A percentile compares a stretch with the other conserved stretches of the same genome.
Conservation (phyloP, 148 eudicot species). For the Selenicereus undatus region DNA sequence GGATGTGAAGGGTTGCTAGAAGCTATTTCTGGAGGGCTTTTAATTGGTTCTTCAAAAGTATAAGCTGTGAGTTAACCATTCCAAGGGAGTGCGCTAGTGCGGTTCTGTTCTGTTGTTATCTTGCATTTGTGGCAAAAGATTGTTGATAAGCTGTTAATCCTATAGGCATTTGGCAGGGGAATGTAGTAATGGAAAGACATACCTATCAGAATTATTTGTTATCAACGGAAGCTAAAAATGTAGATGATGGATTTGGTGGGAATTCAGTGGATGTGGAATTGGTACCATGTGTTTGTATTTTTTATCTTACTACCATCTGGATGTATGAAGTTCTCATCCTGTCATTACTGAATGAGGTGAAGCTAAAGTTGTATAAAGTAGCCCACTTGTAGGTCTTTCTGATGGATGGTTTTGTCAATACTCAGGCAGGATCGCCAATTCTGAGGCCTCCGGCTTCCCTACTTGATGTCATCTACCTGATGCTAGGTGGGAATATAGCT, state of each 20-base stretch:
- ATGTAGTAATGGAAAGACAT: background rate
- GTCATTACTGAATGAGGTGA: background rate
- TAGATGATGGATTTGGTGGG: background rate
- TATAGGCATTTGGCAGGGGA: background rate
- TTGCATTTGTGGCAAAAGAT: slow-evolving; percentile 6
- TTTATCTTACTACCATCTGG: background rate
- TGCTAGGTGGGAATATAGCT: background rate
- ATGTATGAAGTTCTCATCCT: background rate
- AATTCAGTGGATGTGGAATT: background rate
- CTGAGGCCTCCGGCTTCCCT: background rate
- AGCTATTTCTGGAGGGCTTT: background rate
- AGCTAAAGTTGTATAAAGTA: background rate
- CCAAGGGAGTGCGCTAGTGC: background rate
- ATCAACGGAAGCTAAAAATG: background rate
- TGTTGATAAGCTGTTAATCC: background rate
- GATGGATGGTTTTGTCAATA: background rate
- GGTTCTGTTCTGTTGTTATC: background rate
- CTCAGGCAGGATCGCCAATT: background rate
- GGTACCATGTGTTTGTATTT: background rate
- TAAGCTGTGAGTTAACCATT: background rate
- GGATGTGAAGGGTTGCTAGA: background rate
- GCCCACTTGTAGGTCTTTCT: background rate
- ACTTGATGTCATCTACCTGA: background rate
- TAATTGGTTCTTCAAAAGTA: background rate
- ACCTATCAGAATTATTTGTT: background rate